These are phyloP conservation scores for Hypoxylon perforatum DNA, from an alignment of 495 filamentous ascomycete genomes.

Conservation along the genomic window DNA sequence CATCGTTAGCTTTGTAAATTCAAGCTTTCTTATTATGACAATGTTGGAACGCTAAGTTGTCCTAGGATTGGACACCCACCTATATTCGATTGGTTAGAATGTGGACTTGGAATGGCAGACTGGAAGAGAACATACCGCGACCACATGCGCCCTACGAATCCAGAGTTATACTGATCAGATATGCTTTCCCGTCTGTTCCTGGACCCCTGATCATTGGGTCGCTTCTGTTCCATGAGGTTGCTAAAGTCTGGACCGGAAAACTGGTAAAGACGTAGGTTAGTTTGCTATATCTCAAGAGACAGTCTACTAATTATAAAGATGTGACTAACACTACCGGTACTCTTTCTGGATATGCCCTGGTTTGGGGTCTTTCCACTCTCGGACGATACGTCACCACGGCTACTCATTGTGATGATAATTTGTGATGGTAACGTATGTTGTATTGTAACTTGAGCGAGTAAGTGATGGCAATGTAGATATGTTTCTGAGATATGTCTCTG, in stretches of 20 bases:
- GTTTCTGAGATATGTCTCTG: not conserved
- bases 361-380: constrained; percentile 15
- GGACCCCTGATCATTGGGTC: constrained; percentile 10
- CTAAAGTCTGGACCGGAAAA: constrained; percentile 17
- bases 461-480: too few species aligned
- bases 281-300: not conserved
- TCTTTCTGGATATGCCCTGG: constrained; percentile 5
- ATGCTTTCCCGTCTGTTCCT: constrained; percentile 20
- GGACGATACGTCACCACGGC: constrained; percentile 6
- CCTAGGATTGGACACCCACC: constrained; percentile 13
- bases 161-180: constrained; percentile 17
- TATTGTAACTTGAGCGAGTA: too few species aligned
- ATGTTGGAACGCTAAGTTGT: not conserved
- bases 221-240: constrained; percentile 17
- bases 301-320: not conserved
- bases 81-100: constrained; percentile 11
- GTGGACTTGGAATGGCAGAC: not conserved
- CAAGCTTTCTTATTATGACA: not conserved
- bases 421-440: not conserved
- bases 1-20: not conserved
- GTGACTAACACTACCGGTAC: constrained; percentile 4
- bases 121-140: constrained; percentile 11
- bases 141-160: constrained; percentile 20
- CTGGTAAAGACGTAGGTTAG: constrained; percentile 1
- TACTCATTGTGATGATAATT: constrained; percentile 4